A percentile compares a stretch with the other conserved stretches of the same genome.
These are phyloP conservation scores for Herpetomonas tarakana DNA, from an alignment of 208 protist species.

Conservation along the genomic window DNA sequence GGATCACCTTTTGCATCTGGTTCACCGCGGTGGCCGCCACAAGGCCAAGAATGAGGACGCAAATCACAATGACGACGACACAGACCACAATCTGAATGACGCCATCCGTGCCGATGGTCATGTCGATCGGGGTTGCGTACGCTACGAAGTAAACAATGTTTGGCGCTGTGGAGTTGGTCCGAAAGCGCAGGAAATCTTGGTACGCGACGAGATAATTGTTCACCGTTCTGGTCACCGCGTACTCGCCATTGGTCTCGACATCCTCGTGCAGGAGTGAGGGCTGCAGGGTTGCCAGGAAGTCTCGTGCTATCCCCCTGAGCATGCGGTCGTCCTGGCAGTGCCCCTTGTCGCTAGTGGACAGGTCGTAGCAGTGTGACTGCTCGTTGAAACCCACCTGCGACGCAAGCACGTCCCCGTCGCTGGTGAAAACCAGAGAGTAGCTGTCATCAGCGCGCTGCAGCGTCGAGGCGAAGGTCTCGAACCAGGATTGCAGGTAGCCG, in stretches of 20 bases:
- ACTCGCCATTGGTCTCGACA: slow-evolving; percentile 3
- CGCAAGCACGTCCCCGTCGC: slow-evolving; percentile 23
- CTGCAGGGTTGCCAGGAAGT: slow-evolving; percentile 11
- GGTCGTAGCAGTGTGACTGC: neutral
- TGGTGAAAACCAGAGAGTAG: slow-evolving; percentile 38
- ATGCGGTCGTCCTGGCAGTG: slow-evolving; percentile 8
- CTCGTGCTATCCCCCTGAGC: slow-evolving; percentile 21
- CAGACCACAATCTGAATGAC: slow-evolving; percentile 50
- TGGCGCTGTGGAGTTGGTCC: neutral
- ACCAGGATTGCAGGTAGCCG: slow-evolving; percentile 36
- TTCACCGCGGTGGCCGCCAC: slow-evolving; percentile 32
- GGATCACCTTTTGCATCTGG: slow-evolving; percentile 41
- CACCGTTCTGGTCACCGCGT: slow-evolving; percentile 12
- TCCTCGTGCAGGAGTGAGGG: slow-evolving; percentile 3
- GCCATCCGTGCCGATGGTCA: slow-evolving; percentile 20
- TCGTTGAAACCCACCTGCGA: neutral
- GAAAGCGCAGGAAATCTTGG: slow-evolving; percentile 44
- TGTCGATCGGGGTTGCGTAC: slow-evolving; percentile 39
- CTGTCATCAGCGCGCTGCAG: slow-evolving; percentile 36
- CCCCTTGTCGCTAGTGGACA: rapidly evolving
- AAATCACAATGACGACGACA: slow-evolving; percentile 45
- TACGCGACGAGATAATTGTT: slow-evolving; percentile 27
- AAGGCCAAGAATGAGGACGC: slow-evolving; percentile 40
- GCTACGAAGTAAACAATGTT: slow-evolving; percentile 47
- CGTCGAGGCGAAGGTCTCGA: slow-evolving; percentile 22